Conservation (phyloP, 2,329 filamentous ascomycete genomes). For the Annulohypoxylon truncatum region DNA sequence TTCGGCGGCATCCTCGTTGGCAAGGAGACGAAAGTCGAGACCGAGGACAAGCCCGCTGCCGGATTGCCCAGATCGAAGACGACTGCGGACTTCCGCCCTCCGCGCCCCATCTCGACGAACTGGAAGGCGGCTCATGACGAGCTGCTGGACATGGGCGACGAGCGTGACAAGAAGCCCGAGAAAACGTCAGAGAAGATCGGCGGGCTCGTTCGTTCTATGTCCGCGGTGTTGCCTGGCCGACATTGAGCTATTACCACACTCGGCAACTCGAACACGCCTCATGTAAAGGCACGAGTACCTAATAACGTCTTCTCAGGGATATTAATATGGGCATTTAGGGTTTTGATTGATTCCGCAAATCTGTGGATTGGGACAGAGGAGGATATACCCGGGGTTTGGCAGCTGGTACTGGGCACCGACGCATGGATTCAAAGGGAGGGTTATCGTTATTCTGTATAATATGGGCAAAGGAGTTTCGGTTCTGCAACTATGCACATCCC, state of each 20-base stretch:
- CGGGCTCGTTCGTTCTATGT: not conserved
- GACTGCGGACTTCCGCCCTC: not conserved
- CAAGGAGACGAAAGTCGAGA: not conserved
- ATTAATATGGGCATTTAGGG: not conserved
- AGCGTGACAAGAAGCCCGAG: not conserved
- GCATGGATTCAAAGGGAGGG: not conserved
- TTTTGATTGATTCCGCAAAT: not conserved
- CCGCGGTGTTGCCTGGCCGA: not conserved
- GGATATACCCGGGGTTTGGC: constrained; percentile 5
- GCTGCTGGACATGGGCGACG: not conserved
- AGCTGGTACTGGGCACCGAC: not conserved
- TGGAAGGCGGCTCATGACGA: not conserved
- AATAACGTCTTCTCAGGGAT: not conserved
- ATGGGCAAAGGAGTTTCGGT: not conserved
- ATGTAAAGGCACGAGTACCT: not conserved
- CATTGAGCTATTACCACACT: not conserved
- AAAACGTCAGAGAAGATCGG: not conserved
- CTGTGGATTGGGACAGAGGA: not conserved
- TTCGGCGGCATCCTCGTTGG: constrained; percentile 15
- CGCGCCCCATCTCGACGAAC: not conserved
- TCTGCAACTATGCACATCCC: not conserved
- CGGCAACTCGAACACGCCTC: not conserved
- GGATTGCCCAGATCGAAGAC: not conserved
- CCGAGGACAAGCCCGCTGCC: not conserved
- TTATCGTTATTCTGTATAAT: not conserved